Conservation (phyloP, 129 eudicot genomes). For the Chrysanthemum makinoi region DNA sequence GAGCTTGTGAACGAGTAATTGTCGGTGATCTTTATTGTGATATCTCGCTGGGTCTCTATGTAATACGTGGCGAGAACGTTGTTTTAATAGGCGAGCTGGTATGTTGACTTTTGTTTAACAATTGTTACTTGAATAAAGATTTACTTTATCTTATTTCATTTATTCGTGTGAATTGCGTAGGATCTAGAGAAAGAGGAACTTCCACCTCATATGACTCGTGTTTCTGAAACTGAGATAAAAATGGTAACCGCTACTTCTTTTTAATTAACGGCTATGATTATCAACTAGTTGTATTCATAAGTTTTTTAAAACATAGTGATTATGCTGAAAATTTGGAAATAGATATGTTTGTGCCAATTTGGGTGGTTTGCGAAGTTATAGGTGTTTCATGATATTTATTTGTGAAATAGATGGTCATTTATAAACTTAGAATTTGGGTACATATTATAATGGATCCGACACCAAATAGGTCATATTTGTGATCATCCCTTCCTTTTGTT, state of each 20-base stretch:
- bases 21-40: constrained; percentile 41
- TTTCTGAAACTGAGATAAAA: constrained; percentile 41
- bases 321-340: too few relatives aligned
- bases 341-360: too few relatives aligned
- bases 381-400: too few relatives aligned
- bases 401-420: too few relatives aligned
- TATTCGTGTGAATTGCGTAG: neutral
- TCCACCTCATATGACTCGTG: constrained; percentile 29
- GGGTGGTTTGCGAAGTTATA: too few relatives aligned
- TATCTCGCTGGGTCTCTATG: constrained; percentile 37
- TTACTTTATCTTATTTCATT: neutral
- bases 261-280: too few relatives aligned
- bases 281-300: too few relatives aligned
- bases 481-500: neutral
- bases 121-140: neutral
- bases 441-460: too few relatives aligned
- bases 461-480: neutral
- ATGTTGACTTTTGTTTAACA: neutral
- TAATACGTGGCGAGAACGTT: constrained; percentile 41
- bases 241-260: constrained; percentile 5
- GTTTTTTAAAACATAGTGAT: too few relatives aligned
- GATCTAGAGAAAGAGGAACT: constrained; percentile 9
- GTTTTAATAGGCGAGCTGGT: constrained; percentile 42
- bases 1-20: constrained; percentile 40
- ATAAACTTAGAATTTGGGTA: too few relatives aligned